Percentiles rank a stretch among this genome's conserved stretches.
These are phyloP conservation scores for Colletotrichum ledebouriae DNA, from an alignment of 2,329 filamentous ascomycete species.

Conservation along the genomic window DNA sequence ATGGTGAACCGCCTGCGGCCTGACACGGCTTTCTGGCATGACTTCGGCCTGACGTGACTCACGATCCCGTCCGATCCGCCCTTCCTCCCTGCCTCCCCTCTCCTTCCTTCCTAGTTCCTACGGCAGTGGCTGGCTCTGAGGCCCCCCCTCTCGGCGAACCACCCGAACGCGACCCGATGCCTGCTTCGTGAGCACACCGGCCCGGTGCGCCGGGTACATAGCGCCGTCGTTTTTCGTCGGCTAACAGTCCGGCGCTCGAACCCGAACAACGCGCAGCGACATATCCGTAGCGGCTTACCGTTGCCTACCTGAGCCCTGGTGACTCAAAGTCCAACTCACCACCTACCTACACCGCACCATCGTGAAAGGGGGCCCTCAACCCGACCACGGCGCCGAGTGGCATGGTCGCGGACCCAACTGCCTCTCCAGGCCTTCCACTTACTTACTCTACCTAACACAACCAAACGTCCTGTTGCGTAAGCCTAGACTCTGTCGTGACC, in stretches of 20 bases:
- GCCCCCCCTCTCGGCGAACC: too few relatives aligned
- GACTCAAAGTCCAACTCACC: background rate
- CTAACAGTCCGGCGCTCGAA: too few relatives aligned
- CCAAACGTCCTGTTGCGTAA: background rate
- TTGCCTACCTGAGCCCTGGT: background rate
- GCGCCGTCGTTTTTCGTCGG: background rate
- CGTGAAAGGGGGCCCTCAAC: background rate
- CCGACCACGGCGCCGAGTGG: background rate
- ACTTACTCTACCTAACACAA: background rate
- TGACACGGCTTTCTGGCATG: conserved; percentile 22
- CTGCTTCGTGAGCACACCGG: conserved; percentile 2
- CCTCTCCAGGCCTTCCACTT: conserved; percentile 1
- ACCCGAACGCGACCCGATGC: conserved; percentile 10
- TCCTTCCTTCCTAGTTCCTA: too few relatives aligned
- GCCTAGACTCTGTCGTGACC: background rate
- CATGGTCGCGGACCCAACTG: background rate
- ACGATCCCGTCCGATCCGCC: background rate
- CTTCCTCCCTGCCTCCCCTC: too few relatives aligned
- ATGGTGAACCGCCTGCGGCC: background rate
- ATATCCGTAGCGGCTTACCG: background rate
- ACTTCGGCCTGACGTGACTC: conserved; percentile 33
- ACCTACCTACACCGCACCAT: background rate
- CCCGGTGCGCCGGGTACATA: conserved; percentile 13
- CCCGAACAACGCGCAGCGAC: too few relatives aligned
- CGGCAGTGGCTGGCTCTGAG: too few relatives aligned